These are phyloP conservation scores for Fusarium udum DNA, from an alignment of 2,329 filamentous ascomycete species.

Conservation along the genomic window DNA sequence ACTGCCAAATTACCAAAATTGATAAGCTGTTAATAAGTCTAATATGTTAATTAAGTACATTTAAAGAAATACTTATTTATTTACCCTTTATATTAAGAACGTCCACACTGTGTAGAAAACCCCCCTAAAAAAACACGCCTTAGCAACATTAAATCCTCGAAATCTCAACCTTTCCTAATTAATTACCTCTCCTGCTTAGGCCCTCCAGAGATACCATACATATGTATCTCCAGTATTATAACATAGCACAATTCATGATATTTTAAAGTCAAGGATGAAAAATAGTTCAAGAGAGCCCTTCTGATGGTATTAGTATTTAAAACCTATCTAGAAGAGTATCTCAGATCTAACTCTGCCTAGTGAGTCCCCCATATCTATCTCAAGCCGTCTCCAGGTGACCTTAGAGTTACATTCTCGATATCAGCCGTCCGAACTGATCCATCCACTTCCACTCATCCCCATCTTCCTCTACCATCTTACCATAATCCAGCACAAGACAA, in stretches of 20 bases:
- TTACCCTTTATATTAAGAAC: rapidly evolving
- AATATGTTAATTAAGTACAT: no score
- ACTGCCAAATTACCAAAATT: no score
- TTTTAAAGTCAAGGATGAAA: rapidly evolving
- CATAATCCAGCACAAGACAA: not conserved
- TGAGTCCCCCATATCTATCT: rapidly evolving
- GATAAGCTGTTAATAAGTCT: no score
- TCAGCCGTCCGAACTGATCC: not conserved
- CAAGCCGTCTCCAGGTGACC: rapidly evolving
- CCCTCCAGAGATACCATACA: no score
- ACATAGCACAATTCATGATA: rapidly evolving
- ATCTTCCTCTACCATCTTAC: not conserved
- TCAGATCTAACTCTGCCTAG: rapidly evolving
- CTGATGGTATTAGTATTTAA: rapidly evolving
- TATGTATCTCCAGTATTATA: no score
- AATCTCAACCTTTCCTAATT: no score
- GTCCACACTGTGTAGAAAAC: no score
- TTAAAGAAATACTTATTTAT: no score
- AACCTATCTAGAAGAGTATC: rapidly evolving
- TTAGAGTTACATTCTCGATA: not conserved
- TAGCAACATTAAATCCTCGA: no score
- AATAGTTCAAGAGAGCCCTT: not conserved
- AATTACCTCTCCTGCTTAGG: no score
- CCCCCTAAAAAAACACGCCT: rapidly evolving
- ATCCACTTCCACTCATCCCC: not conserved